A percentile compares a stretch with the other conserved stretches of the same genome.
phyloP scores from a whole-genome alignment of 805 yeast genomes.

The Wickerhamiella allomyrinae region DNA sequence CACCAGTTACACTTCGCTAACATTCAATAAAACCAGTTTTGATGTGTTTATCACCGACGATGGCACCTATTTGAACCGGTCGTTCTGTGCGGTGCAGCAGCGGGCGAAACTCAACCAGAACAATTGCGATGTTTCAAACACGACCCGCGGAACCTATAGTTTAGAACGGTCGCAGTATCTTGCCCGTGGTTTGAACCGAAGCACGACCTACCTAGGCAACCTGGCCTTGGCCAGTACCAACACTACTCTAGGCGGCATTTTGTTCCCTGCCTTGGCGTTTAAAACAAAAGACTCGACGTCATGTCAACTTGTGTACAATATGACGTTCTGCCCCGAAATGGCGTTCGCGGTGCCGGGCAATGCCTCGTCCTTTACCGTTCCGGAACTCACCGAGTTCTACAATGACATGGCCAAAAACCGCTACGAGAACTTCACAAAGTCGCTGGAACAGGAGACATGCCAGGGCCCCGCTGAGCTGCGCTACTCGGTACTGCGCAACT shows the following conservation, averaged over 20 bases:
- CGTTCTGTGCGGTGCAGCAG: conserved; percentile 64
- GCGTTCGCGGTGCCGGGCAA: conserved; percentile 75
- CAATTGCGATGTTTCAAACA: conserved; percentile 22
- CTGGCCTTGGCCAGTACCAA: conserved; percentile 25
- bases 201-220: conserved; percentile 51
- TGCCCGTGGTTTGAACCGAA: conserved; percentile 43
- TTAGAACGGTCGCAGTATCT: conserved; percentile 42
- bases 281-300: conserved; percentile 36
- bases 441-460: conserved; percentile 66
- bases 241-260: conserved; percentile 12
- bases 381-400: conserved; percentile 35
- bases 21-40: not conserved
- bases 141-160: conserved; percentile 32
- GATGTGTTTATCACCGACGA: not conserved
- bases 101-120: conserved; percentile 28
- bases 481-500: conserved; percentile 61
- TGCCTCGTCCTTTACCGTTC: conserved; percentile 24
- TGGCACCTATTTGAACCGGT: conserved; percentile 27
- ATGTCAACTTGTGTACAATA: conserved; percentile 60
- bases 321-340: conserved; percentile 65
- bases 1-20: conserved; percentile 18
- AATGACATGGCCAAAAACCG: conserved; percentile 45
- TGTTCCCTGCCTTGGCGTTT: conserved; percentile 44
- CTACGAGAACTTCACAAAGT: conserved; percentile 56
- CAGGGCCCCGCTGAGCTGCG: conserved; percentile 45